Conservation (phyloP, 352 stramenopile species). For the Globisporangium splendens region DNA sequence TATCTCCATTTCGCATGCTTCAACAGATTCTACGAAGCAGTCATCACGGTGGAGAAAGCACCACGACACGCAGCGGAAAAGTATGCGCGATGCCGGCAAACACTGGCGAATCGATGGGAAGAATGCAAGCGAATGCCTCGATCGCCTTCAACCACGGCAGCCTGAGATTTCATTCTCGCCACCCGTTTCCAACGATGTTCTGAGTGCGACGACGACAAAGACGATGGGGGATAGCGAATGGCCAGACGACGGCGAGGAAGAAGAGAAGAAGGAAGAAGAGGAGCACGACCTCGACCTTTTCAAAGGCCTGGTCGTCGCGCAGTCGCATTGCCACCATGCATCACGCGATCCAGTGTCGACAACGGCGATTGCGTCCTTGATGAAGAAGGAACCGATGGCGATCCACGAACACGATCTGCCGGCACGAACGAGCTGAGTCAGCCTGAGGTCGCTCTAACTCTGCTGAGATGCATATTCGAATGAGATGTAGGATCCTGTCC, state of each 20-base stretch:
- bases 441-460: no score
- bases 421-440: no score
- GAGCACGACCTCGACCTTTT: conserved; percentile 3
- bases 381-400: no score
- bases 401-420: no score
- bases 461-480: no score
- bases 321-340: not conserved
- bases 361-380: no score
- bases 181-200: not conserved
- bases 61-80: conserved; percentile 1
- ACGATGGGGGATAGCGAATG: not conserved
- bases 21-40: not conserved
- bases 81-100: conserved; percentile 4
- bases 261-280: conserved; percentile 7
- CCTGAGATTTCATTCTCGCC: conserved; percentile 11
- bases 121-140: not conserved
- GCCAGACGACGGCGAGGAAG: not conserved
- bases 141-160: conserved; percentile 4
- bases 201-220: conserved; percentile 3
- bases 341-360: no score
- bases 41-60: conserved; percentile 8
- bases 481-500: no score
- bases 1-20: not conserved
- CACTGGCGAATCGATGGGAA: not conserved
- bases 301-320: conserved; percentile 5